These are phyloP conservation scores for Trifolium pratense DNA, from an alignment of 306 rosid genomes.

Conservation along the genomic window DNA sequence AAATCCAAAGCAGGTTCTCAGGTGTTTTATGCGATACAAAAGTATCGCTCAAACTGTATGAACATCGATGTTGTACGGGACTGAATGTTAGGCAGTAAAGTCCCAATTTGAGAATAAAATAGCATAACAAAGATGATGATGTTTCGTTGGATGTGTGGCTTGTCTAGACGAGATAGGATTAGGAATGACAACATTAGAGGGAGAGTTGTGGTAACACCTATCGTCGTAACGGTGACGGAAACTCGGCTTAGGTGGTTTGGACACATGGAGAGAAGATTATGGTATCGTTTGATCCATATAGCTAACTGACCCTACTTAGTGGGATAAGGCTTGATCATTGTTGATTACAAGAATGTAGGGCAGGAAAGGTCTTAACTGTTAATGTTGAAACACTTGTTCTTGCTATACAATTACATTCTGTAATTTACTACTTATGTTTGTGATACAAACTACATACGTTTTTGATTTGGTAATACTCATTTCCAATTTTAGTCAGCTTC, in stretches of 20 bases:
- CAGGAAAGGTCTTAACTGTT: slow-evolving; percentile 33
- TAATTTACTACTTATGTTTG: slow-evolving; percentile 22
- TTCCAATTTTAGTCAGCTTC: slow-evolving; percentile 9
- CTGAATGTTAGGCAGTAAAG: too few relatives aligned
- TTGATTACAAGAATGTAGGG: slow-evolving; percentile 17
- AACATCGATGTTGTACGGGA: too few relatives aligned
- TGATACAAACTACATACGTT: slow-evolving; percentile 27
- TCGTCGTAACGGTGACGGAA: background rate
- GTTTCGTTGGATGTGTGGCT: background rate
- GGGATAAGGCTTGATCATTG: background rate
- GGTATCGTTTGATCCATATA: background rate
- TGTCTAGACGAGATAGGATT: background rate
- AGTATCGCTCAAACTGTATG: too few relatives aligned
- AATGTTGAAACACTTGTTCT: slow-evolving; percentile 31
- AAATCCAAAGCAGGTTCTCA: too few relatives aligned
- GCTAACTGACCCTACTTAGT: background rate
- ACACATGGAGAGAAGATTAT: background rate
- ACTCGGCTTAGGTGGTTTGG: background rate
- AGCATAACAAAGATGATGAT: too few relatives aligned
- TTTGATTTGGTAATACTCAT: slow-evolving; percentile 23
- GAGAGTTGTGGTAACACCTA: background rate
- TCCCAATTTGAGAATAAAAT: too few relatives aligned
- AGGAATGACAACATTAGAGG: background rate
- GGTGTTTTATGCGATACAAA: too few relatives aligned
- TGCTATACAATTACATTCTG: slow-evolving; percentile 10